Evolutionary conservation across 2,329 filamentous ascomycete genomes (phyloP), one percentile per base, ranked within the genome.

Genomic region (Pseudopithomyces chartarum): DNA sequence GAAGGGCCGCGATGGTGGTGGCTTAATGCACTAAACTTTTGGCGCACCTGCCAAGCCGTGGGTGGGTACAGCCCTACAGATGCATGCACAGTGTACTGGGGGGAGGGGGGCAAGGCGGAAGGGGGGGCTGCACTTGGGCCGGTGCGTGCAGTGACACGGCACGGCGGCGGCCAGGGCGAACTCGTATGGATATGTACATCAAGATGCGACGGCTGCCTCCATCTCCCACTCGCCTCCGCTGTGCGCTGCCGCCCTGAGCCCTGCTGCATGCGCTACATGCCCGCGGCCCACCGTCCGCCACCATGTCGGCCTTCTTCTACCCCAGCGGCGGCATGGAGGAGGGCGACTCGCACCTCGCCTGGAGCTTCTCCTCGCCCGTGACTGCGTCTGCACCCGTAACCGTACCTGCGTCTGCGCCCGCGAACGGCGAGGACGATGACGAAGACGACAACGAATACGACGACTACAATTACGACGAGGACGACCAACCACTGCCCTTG

Each of bases 221-320:
- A 38, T 52, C 47, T 6, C n/a, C 36, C 38, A 36, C 51, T 42
- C 40, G 26, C 26, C 26, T 29, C 26, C 8, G 4, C 26, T 34
- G 42, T 50, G 36, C 48, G 23, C 34, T 45, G 32, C 52, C 29
- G 40, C 49, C 55, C 44, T 22, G 26, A 10, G 32, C n/a, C 19
- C 15, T 15, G 44, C 44, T 22, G 44, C 29, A 29, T 33, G 26
- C 26, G 26, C 8, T 29, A 29, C 26, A 4, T 29, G 26, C 26
- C 38, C 17, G 47, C 23, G 49, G 32, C 52, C 32, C 45, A 40
- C 54, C 44, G 15, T 22, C 55, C 34, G 57, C 58, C 61, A 64
- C 62, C 47, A 67, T 68, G 65, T 62, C 17, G 55, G 60, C 54
- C 55, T 54, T 49, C 42, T 50, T 53, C 26, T 40, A 48, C 38